A percentile compares a stretch with the other conserved stretches of the same genome.
phyloP scores from a whole-genome alignment of 495 filamentous ascomycete species.

The Penicillium manginii region DNA sequence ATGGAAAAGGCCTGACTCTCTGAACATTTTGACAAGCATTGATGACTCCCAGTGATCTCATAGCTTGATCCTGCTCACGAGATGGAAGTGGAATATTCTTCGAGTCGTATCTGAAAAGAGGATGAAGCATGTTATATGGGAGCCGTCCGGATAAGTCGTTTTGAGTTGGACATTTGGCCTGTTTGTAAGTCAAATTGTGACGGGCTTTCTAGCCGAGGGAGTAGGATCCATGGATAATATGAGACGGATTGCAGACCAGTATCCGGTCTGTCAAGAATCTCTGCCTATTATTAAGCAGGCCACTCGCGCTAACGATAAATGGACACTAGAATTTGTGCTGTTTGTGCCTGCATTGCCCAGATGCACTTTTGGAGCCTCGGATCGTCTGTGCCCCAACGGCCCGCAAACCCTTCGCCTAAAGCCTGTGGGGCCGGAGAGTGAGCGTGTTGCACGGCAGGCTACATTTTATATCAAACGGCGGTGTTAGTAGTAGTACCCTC shows the following conservation, averaged over 20 bases:
- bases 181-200: conserved; percentile 37
- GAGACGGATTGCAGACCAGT: conserved; percentile 30
- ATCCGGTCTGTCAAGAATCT: conserved; percentile 17
- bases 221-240: conserved; percentile 37
- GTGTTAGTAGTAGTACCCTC: no score
- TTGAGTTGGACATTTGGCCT: conserved; percentile 35
- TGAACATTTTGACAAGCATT: no score
- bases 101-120: conserved; percentile 28
- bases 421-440: not conserved
- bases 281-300: not conserved
- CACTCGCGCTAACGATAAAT: conserved; percentile 4
- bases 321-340: not conserved
- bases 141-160: conserved; percentile 30
- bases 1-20: no score
- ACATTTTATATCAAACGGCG: conserved; percentile 2
- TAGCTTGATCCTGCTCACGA: conserved; percentile 28
- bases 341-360: not conserved
- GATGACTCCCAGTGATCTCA: conserved; percentile 11
- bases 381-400: conserved; percentile 15
- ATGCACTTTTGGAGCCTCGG: not conserved
- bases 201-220: conserved; percentile 31
- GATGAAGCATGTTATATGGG: conserved; percentile 32
- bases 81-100: conserved; percentile 15
- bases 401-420: not conserved
- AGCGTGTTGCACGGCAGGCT: not conserved